Evolutionary conservation across 116 monocot species (phyloP), one percentile per base, ranked within the genome.

Genomic region (Cymodocea nodosa): DNA sequence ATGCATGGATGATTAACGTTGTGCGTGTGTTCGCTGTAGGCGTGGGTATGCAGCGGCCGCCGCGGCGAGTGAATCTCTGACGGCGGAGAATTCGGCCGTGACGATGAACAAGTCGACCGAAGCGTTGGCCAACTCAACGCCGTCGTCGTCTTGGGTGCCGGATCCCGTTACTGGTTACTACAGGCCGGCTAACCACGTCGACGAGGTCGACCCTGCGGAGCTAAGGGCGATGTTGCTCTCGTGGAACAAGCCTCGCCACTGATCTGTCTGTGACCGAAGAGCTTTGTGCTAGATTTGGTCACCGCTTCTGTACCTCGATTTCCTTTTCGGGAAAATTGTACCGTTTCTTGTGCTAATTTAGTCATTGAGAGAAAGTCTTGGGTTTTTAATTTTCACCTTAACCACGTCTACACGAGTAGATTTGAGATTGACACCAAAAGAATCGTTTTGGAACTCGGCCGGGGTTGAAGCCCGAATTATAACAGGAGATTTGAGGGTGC

Each of bases 101-200:
- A 35, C 8, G 44, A 44, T 16, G 55, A 17, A n/a, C n/a, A 56
- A 40, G 35, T 39, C 68, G 16, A 57, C n/a, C 15, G 50, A 50
- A 9, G 15, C 14, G 20, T 23, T 24, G 40, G 6, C 4, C 51
- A 11, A 59, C 51, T 25, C 68, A 52, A 22, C 66, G 2, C 68
- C 76, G 10, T 25, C 63, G 59, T 35, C 66, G 2, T 72, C 77
- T 13, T 81, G 82, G 82, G 69, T 75, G 57, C 82, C 82, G 23
- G 78, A 82, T 59, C 82, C 82, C n/a, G 78, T 75, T 15, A 78
- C 78, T 16, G 82, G 82, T 2, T 75, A 66, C 66, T 82, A 82
- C 75, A 66, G 72, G 37, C 82, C 78, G 24, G 71, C 22, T 4
- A 73, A 73, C 64, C 65, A 44, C 13, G 9, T 37, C 15, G 51